Percentiles rank a stretch among this genome's conserved stretches.
Evolutionary conservation across 192 early-diverging fungal genomes (phyloP).

Genomic region (Backusella luteola): DNA sequence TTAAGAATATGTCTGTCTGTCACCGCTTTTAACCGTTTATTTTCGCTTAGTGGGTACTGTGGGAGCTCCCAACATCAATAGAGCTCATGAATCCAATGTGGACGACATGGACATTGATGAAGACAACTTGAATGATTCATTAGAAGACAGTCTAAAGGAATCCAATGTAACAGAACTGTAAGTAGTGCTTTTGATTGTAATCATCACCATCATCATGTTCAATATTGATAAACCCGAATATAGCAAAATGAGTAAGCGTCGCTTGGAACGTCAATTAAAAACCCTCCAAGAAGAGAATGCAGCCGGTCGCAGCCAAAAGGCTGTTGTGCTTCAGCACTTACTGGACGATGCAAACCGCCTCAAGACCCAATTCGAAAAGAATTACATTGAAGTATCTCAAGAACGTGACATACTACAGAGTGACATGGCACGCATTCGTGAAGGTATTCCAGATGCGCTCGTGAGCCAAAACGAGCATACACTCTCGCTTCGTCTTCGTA

Average conservation of each 20-base stretch:
- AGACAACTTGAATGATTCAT: constrained; percentile 16
- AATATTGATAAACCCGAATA: neutral
- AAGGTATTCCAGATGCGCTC: constrained; percentile 35
- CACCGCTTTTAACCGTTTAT: neutral
- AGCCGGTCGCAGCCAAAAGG: constrained; percentile 25
- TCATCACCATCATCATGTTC: no score
- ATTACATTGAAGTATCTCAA: constrained; percentile 28
- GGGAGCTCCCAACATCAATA: neutral
- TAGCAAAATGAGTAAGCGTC: constrained; percentile 30
- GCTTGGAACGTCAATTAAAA: constrained; percentile 31
- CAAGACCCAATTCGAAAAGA: constrained; percentile 39
- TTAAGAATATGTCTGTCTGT: no score
- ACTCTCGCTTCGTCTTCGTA: constrained; percentile 27
- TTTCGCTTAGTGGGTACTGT: constrained; percentile 2
- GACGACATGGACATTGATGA: constrained; percentile 23
- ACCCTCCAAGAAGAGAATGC: constrained; percentile 32
- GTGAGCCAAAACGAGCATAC: constrained; percentile 26
- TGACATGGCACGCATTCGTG: constrained; percentile 34
- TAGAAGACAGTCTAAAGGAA: constrained; percentile 35
- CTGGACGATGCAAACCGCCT: constrained; percentile 43
- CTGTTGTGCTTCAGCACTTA: constrained; percentile 35
- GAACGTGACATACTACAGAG: constrained; percentile 40
- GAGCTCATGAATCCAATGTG: neutral
- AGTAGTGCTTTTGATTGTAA: neutral
- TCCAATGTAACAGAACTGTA: constrained; percentile 34